A percentile compares a stretch with the other conserved stretches of the same genome.
phyloP scores from a whole-genome alignment of 2,329 filamentous ascomycete genomes.

The Tolypocladium ophioglossoides region DNA sequence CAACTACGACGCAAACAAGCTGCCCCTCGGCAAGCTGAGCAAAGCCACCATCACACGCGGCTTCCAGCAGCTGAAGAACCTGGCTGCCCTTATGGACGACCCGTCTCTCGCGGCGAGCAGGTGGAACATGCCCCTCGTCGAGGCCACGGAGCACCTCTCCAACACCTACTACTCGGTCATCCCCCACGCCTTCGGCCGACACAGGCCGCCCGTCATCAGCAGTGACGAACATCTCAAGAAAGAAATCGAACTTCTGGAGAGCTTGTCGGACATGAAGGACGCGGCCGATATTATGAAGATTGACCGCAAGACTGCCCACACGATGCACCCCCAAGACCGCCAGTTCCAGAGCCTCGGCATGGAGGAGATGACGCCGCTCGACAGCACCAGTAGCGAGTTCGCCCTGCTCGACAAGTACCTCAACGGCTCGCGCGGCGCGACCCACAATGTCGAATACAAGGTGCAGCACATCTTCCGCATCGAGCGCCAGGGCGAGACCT shows the following conservation, averaged over 20 bases:
- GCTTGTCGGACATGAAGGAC: conserved; percentile 76
- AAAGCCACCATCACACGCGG: conserved; percentile 66
- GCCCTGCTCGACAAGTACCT: conserved; percentile 56
- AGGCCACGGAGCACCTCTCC: conserved; percentile 52
- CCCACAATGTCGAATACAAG: conserved; percentile 50
- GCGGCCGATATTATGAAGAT: conserved; percentile 67
- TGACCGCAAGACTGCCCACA: conserved; percentile 35
- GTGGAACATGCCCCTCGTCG: conserved; percentile 25
- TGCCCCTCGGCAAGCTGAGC: conserved; percentile 77
- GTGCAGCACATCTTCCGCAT: conserved; percentile 76
- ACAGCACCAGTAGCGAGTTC: conserved; percentile 51
- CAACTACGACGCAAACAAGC: conserved; percentile 64
- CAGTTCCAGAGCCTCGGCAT: conserved; percentile 63
- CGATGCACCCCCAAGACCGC: conserved; percentile 56
- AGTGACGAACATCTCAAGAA: conserved; percentile 49
- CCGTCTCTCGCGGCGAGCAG: conserved; percentile 30
- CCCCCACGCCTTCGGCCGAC: conserved; percentile 69
- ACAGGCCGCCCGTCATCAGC: conserved; percentile 58
- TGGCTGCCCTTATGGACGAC: conserved; percentile 56
- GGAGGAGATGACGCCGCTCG: conserved; percentile 65
- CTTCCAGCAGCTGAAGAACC: conserved; percentile 66
- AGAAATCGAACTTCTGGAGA: conserved; percentile 73
- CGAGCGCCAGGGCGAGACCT: conserved; percentile 60
- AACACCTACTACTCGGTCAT: conserved; percentile 76
- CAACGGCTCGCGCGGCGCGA: conserved; percentile 51